These are phyloP conservation scores for Mycena kentingensis DNA, from an alignment of 768 basidiomycete species.

Conservation along the genomic window DNA sequence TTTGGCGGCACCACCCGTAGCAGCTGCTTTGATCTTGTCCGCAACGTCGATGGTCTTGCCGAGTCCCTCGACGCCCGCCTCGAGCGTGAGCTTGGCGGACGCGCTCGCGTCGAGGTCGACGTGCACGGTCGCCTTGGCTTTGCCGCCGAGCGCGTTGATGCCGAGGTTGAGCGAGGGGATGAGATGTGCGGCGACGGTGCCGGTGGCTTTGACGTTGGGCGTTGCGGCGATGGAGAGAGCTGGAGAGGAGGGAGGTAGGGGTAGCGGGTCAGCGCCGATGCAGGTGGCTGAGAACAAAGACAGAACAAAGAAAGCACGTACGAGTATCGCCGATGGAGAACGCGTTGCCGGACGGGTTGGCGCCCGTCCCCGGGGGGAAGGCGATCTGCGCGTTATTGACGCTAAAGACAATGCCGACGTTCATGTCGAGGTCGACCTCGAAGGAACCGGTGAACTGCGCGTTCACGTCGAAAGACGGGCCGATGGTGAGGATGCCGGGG, in stretches of 20 bases:
- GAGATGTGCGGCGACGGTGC: conserved; percentile 33
- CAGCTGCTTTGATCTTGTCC: too few relatives aligned
- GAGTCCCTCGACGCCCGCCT: neutral
- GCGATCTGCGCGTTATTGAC: conserved; percentile 15
- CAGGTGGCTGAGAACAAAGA: neutral
- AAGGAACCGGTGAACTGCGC: conserved; percentile 9
- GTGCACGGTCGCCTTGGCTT: conserved; percentile 18
- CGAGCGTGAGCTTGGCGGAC: conserved; percentile 24
- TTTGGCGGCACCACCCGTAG: neutral
- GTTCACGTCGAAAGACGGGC: conserved; percentile 17
- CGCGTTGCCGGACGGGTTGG: conserved; percentile 1
- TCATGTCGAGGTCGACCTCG: conserved; percentile 18
- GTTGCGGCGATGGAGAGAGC: conserved; percentile 28
- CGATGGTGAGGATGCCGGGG: neutral
- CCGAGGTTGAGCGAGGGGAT: conserved; percentile 34
- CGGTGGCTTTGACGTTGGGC: conserved; percentile 29
- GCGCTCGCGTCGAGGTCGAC: conserved; percentile 31
- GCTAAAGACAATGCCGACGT: conserved; percentile 13
- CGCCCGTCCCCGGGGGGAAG: conserved; percentile 9
- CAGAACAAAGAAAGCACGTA: neutral
- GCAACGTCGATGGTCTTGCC: neutral
- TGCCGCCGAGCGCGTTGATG: conserved; percentile 24
- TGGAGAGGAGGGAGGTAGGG: neutral
- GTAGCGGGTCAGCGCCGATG: too few relatives aligned
- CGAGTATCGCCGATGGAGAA: conserved; percentile 18